A percentile compares a stretch with the other conserved stretches of the same genome.
These are phyloP conservation scores for Phallus indusiatus DNA, from an alignment of 768 basidiomycete genomes.

Conservation along the genomic window DNA sequence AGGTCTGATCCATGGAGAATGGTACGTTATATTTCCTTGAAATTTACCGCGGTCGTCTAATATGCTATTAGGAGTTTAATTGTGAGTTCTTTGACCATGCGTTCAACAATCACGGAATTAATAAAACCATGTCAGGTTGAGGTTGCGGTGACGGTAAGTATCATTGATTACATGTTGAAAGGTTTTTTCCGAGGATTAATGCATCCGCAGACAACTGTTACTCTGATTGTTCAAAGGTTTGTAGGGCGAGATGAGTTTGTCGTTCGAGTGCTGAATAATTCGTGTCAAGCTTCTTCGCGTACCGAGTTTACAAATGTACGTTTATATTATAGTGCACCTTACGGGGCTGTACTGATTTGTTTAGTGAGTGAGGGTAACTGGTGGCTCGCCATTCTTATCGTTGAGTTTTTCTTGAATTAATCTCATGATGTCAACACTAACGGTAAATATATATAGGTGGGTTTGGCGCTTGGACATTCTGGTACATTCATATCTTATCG, in stretches of 20 bases:
- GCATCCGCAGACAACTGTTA: neutral
- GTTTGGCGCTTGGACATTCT: constrained; percentile 1
- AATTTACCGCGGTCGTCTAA: neutral
- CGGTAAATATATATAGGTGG: neutral
- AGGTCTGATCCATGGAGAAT: constrained; percentile 1
- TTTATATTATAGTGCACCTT: neutral
- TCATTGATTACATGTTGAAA: neutral
- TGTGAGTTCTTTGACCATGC: neutral
- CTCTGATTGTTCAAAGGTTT: neutral
- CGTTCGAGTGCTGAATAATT: neutral
- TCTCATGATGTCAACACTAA: neutral
- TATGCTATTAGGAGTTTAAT: neutral
- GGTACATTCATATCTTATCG: neutral
- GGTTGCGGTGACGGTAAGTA: neutral
- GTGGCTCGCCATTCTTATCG: neutral
- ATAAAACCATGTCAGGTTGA: neutral
- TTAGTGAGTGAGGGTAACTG: neutral
- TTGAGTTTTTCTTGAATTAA: neutral
- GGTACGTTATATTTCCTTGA: neutral
- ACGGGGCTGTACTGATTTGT: neutral
- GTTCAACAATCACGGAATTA: neutral
- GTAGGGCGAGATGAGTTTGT: neutral
- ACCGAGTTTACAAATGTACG: constrained; percentile 2
- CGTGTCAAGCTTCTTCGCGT: neutral
- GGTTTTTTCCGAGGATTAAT: neutral